phyloP scores from a whole-genome alignment of 352 stramenopile genomes.

The Phytophthora colocasiae region DNA sequence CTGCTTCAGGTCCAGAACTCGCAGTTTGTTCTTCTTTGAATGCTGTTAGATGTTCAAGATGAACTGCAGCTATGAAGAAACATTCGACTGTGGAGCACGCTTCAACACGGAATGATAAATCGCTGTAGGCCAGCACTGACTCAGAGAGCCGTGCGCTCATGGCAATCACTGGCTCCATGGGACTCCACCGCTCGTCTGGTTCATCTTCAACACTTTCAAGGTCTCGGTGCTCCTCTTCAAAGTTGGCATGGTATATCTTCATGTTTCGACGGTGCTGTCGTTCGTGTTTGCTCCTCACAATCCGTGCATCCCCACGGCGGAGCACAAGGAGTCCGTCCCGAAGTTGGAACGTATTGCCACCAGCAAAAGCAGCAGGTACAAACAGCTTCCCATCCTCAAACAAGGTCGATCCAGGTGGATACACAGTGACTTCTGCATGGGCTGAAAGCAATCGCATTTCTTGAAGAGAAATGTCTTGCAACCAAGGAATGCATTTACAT shows the following conservation, averaged over 20 bases:
- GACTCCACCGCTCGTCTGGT: constrained; percentile 39
- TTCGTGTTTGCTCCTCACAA: constrained; percentile 29
- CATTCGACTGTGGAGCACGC: constrained; percentile 59
- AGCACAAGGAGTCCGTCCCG: constrained; percentile 44
- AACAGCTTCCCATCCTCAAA: constrained; percentile 49
- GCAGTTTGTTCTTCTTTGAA: too few species aligned
- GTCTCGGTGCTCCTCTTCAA: constrained; percentile 10
- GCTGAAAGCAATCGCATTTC: constrained; percentile 59
- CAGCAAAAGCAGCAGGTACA: constrained; percentile 12
- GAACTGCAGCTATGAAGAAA: constrained; percentile 54
- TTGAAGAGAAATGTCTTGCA: constrained; percentile 52
- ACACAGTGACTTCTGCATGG: constrained; percentile 52
- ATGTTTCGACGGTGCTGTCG: constrained; percentile 1
- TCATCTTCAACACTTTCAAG: constrained; percentile 14
- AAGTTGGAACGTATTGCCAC: constrained; percentile 18
- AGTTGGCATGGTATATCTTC: constrained; percentile 3
- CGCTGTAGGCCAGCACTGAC: constrained; percentile 23
- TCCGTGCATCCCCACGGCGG: constrained; percentile 32
- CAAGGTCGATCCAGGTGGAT: constrained; percentile 49
- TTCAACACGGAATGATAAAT: constrained; percentile 32
- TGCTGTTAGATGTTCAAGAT: constrained; percentile 34
- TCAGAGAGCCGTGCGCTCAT: constrained; percentile 24
- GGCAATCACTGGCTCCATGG: constrained; percentile 39
- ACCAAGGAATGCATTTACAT: constrained; percentile 50
- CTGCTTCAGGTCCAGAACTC: neutral